Evolutionary conservation across 495 filamentous ascomycete species (phyloP), one percentile per base, ranked within the genome.

Genomic region (Daldinia childiae): DNA sequence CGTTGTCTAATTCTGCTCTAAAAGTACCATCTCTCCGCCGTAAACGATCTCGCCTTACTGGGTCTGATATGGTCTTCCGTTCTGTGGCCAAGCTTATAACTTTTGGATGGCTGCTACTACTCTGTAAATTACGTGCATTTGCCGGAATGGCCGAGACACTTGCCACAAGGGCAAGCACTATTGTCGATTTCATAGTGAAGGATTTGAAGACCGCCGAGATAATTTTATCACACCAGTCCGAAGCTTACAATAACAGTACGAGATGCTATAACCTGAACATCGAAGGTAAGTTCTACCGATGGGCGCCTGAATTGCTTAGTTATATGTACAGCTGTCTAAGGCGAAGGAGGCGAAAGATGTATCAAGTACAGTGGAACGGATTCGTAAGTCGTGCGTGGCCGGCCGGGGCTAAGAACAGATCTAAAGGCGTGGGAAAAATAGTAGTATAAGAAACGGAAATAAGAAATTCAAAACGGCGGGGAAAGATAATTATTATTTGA

Each of bases 31-130:
- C 73, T 74, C 86, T 81, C 63, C 80, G 82, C 68, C 84, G 77
- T 72, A 86, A 71, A 63, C 77, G 79, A 68, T 86, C 83, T 48
- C 81, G 76, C 38, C 62, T 66, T 30, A 81, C 30, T 15, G 82
- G 85, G 63, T 85, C 79, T 51, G 74, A 45, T 36, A 82, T 71
- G 0, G 68, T 48, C 64, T 73, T 81, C 68, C 86, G 80, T 66
- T 85, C 64, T 9, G 85, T 82, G 0, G 82, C 76, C 64, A 89
- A 73, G 51, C 76, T 79, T n/a, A 89, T 73, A 21, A 87, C 83
- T 48, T 80, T 81, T 7, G 82, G 81, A 11, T 70, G 72, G 1
- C 69, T 76, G 55, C 65, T 60, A 21, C 54, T 66, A 65, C 61
- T 58, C 50, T 69, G 75, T 64, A 76, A 26, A 66, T 74, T 77